These are phyloP conservation scores for Colletotrichum siamense DNA, from an alignment of 2,329 filamentous ascomycete species.

Conservation along the genomic window DNA sequence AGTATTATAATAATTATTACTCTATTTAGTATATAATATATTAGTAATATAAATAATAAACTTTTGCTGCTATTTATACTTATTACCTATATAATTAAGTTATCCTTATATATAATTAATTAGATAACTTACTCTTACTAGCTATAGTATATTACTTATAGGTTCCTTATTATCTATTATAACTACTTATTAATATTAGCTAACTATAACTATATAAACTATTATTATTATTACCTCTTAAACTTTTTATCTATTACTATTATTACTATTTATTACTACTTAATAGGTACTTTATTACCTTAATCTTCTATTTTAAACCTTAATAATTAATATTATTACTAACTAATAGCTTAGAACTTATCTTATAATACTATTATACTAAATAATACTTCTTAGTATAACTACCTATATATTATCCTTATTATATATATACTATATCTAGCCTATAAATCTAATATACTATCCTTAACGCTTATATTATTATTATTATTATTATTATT, in stretches of 20 bases:
- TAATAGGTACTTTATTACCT: too few relatives aligned
- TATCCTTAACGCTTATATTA: not conserved
- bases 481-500: too few relatives aligned
- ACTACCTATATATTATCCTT: not conserved
- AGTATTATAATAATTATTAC: not conserved
- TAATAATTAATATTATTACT: not conserved
- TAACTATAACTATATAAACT: too few relatives aligned
- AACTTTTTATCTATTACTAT: too few relatives aligned
- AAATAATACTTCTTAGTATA: not conserved
- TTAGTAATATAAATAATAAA: not conserved
- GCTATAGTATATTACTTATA: too few relatives aligned
- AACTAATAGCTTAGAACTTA: too few relatives aligned
- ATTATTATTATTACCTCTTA: too few relatives aligned
- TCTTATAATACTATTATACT: not conserved
- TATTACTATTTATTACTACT: too few relatives aligned
- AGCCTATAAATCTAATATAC: not conserved
- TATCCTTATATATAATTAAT: not conserved
- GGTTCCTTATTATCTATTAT: not conserved
- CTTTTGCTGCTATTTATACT: not conserved
- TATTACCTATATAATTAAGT: not conserved
- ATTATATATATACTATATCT: not conserved
- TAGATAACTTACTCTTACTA: not conserved
- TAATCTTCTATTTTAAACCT: too few relatives aligned
- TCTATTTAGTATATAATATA: not conserved
- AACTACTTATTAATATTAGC: too few relatives aligned